Evolutionary conservation across 2,329 filamentous ascomycete genomes (phyloP).

Genomic region (Microascus cirrosus): DNA sequence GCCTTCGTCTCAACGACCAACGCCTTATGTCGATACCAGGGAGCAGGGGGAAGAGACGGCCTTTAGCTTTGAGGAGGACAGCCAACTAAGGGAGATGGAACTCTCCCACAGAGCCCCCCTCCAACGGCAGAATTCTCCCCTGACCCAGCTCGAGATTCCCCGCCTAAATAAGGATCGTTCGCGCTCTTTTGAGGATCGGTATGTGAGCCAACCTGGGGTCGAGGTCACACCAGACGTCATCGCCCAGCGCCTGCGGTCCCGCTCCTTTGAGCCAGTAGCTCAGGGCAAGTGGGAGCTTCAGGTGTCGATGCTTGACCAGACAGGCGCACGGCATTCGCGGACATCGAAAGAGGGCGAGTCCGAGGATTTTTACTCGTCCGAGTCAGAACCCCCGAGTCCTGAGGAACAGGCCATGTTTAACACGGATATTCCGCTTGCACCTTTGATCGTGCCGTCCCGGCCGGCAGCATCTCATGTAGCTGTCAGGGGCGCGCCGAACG

Average conservation of each 20-base stretch:
- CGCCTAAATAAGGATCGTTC: background rate
- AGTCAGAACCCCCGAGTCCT: background rate
- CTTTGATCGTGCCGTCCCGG: background rate
- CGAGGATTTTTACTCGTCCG: background rate
- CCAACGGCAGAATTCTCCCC: background rate
- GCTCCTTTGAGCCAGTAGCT: background rate
- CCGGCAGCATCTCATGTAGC: too few species aligned
- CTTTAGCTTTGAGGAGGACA: background rate
- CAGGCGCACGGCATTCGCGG: background rate
- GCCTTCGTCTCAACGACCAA: background rate
- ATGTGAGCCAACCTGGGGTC: background rate
- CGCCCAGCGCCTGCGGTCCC: background rate
- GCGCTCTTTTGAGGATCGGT: background rate
- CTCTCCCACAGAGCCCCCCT: background rate
- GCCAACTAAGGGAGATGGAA: background rate
- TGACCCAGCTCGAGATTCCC: background rate
- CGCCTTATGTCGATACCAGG: background rate
- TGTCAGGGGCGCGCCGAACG: too few species aligned
- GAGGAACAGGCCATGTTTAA: background rate
- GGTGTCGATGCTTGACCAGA: constrained; percentile 4
- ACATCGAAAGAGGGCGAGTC: background rate
- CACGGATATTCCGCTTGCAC: background rate
- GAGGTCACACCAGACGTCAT: background rate
- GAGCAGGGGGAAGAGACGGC: background rate
- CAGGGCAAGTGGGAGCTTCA: constrained; percentile 3